phyloP scores from a whole-genome alignment of 1,139 yeast species.

The Kodamaea fungicola region DNA sequence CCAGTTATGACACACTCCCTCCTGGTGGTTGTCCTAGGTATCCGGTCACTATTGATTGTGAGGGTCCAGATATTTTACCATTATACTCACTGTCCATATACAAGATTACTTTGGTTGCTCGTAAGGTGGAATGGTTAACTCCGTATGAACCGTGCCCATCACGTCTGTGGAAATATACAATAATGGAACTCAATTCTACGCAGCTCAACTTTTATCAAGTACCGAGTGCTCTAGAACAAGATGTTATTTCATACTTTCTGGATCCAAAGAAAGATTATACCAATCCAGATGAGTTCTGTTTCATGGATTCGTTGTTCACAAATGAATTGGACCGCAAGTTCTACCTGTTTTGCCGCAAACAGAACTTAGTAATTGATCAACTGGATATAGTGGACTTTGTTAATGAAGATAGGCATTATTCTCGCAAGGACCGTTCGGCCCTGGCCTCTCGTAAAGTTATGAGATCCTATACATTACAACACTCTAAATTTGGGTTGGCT shows the following conservation, averaged over 20 bases:
- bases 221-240: conserved; percentile 33
- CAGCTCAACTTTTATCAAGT: conserved; percentile 61
- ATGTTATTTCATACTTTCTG: conserved; percentile 20
- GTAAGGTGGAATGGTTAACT: conserved; percentile 64
- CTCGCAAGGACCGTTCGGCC: too few species aligned
- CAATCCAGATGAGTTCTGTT: conserved; percentile 11
- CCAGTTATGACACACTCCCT: conserved; percentile 40
- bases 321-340: conserved; percentile 38
- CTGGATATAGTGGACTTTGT: conserved; percentile 1
- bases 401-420: conserved; percentile 6
- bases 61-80: conserved; percentile 40
- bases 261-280: conserved; percentile 10
- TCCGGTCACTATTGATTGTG: conserved; percentile 33
- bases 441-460: conserved; percentile 7
- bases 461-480: conserved; percentile 63
- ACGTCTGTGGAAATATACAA: conserved; percentile 60
- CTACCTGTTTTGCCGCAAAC: conserved; percentile 27
- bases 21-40: conserved; percentile 51
- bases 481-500: conserved; percentile 68
- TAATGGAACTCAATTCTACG: conserved; percentile 71
- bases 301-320: conserved; percentile 27
- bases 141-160: conserved; percentile 62
- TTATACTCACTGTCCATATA: conserved; percentile 53
- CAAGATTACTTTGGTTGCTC: conserved; percentile 47
- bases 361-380: conserved; percentile 13